Evolutionary conservation across 2,329 filamentous ascomycete genomes (phyloP), one percentile per base, ranked within the genome.

Genomic region (Claviceps cyperi): DNA sequence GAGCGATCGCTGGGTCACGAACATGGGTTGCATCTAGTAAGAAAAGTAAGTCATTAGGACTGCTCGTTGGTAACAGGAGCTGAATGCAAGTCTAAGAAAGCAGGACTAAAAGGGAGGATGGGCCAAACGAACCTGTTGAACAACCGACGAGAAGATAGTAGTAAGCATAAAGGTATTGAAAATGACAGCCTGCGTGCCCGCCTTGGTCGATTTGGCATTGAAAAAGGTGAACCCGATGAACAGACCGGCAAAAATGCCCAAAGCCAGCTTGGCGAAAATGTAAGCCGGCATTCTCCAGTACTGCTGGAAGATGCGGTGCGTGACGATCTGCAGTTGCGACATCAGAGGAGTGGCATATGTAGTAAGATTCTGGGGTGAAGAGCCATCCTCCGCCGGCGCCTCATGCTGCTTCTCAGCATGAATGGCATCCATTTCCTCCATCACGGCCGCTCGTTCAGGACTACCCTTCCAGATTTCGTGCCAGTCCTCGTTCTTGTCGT

Each of bases 261-360:
- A 75, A 1, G 73, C 62, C 2, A 77, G 63, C 67, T 91, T 91
- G 51, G 84, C 77, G 64, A 86, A 84, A 59, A 92, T 80, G 65
- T 92, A 92, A 11, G 73, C 72, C 0, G 86, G 86, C 50, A 80
- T 86, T 44, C 86, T 77, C 85, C 86, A 91, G 71, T 90, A 90
- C 61, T 92, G 86, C 59, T 86, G 77, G 66, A 89, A 89, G 5
- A 89, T 78, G 51, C 86, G 80, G 8, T 72, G 57, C 1, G 78
- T 79, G 41, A 87, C 84, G 52, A 80, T 72, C 43, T 64, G 66
- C 1, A 91, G 65, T 60, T 95, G 89, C 0, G 69, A 59, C 0
- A 52, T 52, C 59, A 94, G 85, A 0, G 87, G 81, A 57, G 86
- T 84, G 4, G 89, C 88, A 54, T 94, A 94, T 64, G 92, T 86